Conservation (phyloP, 306 rosid species). For the Urtica urens region DNA sequence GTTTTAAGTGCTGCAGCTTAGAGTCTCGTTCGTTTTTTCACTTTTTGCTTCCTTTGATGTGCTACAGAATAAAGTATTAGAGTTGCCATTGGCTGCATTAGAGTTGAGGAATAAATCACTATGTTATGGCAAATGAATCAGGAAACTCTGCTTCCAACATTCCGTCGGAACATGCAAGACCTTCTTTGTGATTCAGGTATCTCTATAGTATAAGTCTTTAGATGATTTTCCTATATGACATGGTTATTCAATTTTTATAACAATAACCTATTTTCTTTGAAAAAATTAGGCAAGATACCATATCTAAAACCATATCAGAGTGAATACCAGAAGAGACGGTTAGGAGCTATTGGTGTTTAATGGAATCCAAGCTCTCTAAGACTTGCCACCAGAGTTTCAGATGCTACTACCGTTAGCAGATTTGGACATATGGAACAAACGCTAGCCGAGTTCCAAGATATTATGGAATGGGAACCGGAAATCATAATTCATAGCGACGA, state of each 20-base stretch:
- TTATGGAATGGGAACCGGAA: constrained; percentile 92
- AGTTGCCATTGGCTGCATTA: too few relatives aligned
- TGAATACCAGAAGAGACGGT: constrained; percentile 74
- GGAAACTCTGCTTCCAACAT: constrained; percentile 87
- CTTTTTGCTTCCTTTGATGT: too few relatives aligned
- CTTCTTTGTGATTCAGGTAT: constrained; percentile 92
- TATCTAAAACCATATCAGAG: constrained; percentile 95
- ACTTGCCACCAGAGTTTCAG: constrained; percentile 74
- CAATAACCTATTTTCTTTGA: constrained; percentile 31
- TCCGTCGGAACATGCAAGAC: constrained; percentile 88
- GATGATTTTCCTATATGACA: neutral
- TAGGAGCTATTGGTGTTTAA: constrained; percentile 83
- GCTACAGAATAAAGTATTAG: too few relatives aligned
- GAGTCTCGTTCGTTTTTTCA: too few relatives aligned
- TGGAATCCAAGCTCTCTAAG: constrained; percentile 79
- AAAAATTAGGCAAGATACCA: constrained; percentile 72
- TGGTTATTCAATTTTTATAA: neutral
- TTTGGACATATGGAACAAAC: constrained; percentile 61
- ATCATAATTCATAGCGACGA: constrained; percentile 72
- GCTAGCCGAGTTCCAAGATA: constrained; percentile 70
- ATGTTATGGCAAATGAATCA: too few relatives aligned
- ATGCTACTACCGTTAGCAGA: constrained; percentile 90
- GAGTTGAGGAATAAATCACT: too few relatives aligned
- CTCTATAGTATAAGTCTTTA: constrained; percentile 13
- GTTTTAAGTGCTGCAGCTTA: too few relatives aligned